phyloP scores from a whole-genome alignment of 345 rosid genomes.

The Boechera stricta region DNA sequence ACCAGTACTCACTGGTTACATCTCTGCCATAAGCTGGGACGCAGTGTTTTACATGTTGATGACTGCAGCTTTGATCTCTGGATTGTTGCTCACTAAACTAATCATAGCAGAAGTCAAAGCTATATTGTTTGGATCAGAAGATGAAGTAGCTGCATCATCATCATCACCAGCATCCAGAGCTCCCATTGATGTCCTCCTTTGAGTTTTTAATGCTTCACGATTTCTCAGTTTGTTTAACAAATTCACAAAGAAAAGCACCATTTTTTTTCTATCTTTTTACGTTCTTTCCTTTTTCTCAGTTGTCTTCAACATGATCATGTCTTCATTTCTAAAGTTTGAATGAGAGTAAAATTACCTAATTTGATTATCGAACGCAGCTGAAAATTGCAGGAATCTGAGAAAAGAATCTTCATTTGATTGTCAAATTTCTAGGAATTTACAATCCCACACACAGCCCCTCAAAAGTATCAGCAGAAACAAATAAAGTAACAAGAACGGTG shows the following conservation, averaged over 20 bases:
- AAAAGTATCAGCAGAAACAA: background rate
- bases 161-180: conserved; percentile 34
- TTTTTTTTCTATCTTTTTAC: background rate
- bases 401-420: conserved; percentile 12
- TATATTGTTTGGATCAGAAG: conserved; percentile 55
- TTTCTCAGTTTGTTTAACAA: conserved; percentile 10
- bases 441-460: conserved; percentile 1
- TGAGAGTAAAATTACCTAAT: conserved; percentile 6
- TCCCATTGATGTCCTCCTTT: conserved; percentile 44
- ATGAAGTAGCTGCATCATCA: conserved; percentile 14
- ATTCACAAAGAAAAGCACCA: background rate
- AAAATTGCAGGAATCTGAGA: background rate
- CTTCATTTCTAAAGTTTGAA: conserved; percentile 20
- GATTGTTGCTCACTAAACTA: conserved; percentile 78
- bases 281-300: background rate
- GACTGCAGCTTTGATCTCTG: conserved; percentile 84
- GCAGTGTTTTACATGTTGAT: conserved; percentile 91
- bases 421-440: conserved; percentile 17
- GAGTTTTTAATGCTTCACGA: conserved; percentile 5
- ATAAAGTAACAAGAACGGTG: background rate
- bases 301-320: conserved; percentile 15
- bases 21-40: conserved; percentile 83
- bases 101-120: conserved; percentile 71
- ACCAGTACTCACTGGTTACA: conserved; percentile 87
- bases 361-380: background rate